Evolutionary conservation across 1,284 basidiomycete species (phyloP), one percentile per base, ranked within the genome.

Genomic region (Trichosporon sp.): DNA sequence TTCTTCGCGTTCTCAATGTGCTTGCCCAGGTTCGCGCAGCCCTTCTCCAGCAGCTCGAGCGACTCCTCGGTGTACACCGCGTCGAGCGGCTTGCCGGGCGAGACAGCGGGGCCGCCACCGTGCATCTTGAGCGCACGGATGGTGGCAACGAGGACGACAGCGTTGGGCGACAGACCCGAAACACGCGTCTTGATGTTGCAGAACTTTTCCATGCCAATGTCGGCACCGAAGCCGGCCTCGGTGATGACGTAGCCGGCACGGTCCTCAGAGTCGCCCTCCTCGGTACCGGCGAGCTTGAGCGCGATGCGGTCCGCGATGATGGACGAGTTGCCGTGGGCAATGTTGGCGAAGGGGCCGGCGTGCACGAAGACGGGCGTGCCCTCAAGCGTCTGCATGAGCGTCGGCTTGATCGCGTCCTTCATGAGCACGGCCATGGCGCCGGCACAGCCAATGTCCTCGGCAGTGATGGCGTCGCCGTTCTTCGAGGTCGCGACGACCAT

Each of bases 141-240:
- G 0, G 96, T 99, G 1, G 97, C 97, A 67, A 99, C 96, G 76
- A 99, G 92, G 74, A 99, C 90, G 40, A 92, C 92, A 1, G 95
- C 96, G 84, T 99, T 94, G 16, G 97, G 97, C 70, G 87, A 91
- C 75, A 99, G 89, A 38, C 95, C 96, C 74, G 93, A 96, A 70
- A 94, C 88, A 71, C 97, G 91, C 83, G 96, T 98, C 86, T 99
- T 99, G 88, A 99, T 99, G 86, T 99, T 98, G 88, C 95, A 98
- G 88, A 99, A 99, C 85, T 99, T 96, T 86, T 96, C 93, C 93
- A 96, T 94, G 75, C 95, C 96, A 89, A 99, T 99, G 84, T 99
- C 96, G 31, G 97, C 96, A 74, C 96, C 97, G 84, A 99, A 99
- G 31, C 96, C 96, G 80, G 96, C 96, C 85, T 99, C 96, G 48